Evolutionary conservation across 2,329 filamentous ascomycete genomes (phyloP).

Genomic region (Aspergillus texensis): DNA sequence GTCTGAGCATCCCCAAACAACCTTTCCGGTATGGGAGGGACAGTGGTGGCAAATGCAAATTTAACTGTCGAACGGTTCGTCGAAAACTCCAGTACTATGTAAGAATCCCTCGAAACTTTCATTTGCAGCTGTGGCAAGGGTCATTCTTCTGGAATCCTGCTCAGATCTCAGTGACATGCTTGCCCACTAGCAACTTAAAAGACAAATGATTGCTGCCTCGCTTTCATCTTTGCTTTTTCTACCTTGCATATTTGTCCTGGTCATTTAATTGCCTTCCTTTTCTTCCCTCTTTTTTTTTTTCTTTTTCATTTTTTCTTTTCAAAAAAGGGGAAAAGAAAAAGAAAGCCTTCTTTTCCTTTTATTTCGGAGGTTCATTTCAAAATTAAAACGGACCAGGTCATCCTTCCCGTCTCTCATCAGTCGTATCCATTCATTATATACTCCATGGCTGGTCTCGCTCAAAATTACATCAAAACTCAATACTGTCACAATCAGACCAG

Average conservation of each 20-base stretch:
- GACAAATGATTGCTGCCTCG: not conserved
- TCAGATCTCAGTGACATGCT: not conserved
- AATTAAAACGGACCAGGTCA: not conserved
- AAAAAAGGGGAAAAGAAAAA: no score
- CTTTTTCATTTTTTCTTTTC: not conserved
- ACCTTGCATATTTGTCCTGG: not conserved
- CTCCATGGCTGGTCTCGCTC: not conserved
- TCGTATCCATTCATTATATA: not conserved
- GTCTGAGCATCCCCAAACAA: not conserved
- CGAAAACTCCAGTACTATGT: not conserved
- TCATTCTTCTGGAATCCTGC: constrained; percentile 4
- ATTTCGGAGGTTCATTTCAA: not conserved
- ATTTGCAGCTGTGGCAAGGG: constrained; percentile 12
- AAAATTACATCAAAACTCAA: not conserved
- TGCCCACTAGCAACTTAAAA: not conserved
- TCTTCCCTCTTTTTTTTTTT: not conserved
- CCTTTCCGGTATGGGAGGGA: not conserved
- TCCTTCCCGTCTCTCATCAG: not conserved
- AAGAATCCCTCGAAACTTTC: not conserved
- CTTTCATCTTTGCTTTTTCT: not conserved
- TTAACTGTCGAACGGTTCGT: not conserved
- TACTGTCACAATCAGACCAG: not conserved
- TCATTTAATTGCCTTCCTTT: not conserved
- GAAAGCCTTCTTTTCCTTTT: not conserved
- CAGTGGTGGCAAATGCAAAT: not conserved